Percentiles rank a stretch among this genome's conserved stretches.
Evolutionary conservation across 2,329 filamentous ascomycete genomes (phyloP).

Genomic region (Harringtonia aguacate): DNA sequence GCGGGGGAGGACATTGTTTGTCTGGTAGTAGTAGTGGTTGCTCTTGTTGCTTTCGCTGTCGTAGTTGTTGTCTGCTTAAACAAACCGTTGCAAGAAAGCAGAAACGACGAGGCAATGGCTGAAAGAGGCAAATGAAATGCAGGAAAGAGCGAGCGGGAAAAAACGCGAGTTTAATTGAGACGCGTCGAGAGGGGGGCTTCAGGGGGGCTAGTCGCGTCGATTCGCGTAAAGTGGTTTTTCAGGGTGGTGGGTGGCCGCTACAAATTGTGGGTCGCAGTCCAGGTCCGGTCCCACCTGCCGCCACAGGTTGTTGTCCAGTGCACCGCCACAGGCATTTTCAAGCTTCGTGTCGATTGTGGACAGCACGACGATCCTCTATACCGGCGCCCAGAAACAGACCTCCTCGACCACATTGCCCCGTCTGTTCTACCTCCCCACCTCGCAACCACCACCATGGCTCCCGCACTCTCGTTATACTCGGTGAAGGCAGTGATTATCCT

Average conservation of each 20-base stretch:
- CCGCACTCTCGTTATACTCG: constrained; percentile 15
- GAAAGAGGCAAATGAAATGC: background rate
- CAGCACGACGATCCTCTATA: background rate
- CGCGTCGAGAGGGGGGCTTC: constrained; percentile 11
- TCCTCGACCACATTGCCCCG: background rate
- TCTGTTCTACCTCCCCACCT: background rate
- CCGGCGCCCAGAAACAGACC: no score
- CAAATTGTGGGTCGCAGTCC: background rate
- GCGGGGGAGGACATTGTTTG: constrained; percentile 50
- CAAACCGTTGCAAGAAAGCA: background rate
- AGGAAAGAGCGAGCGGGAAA: constrained; percentile 6
- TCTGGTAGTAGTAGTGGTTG: background rate
- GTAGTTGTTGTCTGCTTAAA: no score
- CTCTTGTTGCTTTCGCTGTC: background rate
- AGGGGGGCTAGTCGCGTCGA: constrained; percentile 15
- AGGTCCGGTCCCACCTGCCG: background rate
- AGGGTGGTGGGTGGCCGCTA: background rate
- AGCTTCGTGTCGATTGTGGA: background rate
- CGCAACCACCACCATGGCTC: constrained; percentile 11
- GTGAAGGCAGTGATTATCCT: constrained; percentile 39
- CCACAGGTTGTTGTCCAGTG: background rate
- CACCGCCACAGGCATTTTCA: constrained; percentile 1
- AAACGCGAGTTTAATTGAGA: constrained; percentile 13
- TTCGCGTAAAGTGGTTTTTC: constrained; percentile 31
- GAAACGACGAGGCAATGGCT: background rate